Conservation (phyloP, 257 asterid species). For the Salvia miltiorrhiza region DNA sequence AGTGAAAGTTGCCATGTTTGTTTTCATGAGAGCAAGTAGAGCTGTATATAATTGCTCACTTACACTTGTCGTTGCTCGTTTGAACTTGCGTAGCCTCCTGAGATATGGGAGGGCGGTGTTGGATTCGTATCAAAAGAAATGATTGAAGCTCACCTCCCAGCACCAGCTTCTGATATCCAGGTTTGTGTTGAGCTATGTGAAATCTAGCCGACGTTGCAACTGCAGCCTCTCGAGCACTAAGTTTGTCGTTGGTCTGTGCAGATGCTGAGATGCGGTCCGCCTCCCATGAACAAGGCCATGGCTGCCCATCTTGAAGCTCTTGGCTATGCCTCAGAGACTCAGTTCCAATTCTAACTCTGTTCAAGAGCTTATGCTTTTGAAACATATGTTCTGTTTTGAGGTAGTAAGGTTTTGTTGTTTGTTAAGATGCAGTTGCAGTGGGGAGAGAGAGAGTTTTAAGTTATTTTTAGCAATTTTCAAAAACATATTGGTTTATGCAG, state of each 20-base stretch:
- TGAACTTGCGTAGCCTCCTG: constrained; percentile 64
- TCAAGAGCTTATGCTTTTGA: neutral
- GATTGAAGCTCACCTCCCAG: constrained; percentile 81
- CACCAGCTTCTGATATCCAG: constrained; percentile 86
- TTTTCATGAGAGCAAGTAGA: neutral
- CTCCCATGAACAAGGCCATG: constrained; percentile 98
- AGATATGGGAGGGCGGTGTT: constrained; percentile 86
- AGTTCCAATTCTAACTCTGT: constrained; percentile 62
- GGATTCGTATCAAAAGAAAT: constrained; percentile 89
- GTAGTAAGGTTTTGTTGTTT: neutral
- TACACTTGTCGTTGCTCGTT: neutral
- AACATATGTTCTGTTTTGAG: neutral
- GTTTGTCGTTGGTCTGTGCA: constrained; percentile 28
- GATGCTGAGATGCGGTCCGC: constrained; percentile 94
- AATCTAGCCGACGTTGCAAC: neutral
- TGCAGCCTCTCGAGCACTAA: constrained; percentile 2
- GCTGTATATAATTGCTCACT: neutral
- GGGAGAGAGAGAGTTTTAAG: neutral
- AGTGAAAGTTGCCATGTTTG: neutral
- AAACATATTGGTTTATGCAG: neutral
- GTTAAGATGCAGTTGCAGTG: neutral
- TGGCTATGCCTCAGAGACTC: constrained; percentile 73
- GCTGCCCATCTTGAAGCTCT: constrained; percentile 88
- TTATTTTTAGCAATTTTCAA: neutral
- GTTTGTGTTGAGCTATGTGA: constrained; percentile 28